Evolutionary conservation across 208 protist genomes (phyloP), one percentile per base, ranked within the genome.

Genomic region (Crithidia brevicula): DNA sequence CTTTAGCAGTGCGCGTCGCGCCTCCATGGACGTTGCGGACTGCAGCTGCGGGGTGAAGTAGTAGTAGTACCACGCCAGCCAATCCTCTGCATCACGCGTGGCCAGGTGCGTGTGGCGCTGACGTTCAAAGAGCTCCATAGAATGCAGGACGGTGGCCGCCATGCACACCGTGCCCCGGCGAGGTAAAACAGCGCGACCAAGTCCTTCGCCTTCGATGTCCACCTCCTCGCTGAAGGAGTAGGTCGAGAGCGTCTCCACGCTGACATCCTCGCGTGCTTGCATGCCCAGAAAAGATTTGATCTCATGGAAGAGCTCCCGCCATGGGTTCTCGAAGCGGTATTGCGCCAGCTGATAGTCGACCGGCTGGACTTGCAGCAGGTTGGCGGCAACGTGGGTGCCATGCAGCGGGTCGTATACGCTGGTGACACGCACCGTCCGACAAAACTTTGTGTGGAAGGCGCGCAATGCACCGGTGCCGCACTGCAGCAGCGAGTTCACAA

Each of bases 51-150:
- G 69, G 0, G 10, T 31, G 33, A 68, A 53, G 54, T 36, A 61
- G 51, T 61, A 75, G 60, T 63, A 80, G 66, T 76, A 78, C 71
- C 56, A 70, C 7, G 57, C 28, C 30, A 86, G 13, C 80, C 82
- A 92, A 23, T 36, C 34, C 59, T 79, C 57, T 10, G 74, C 67
- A 22, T 81, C 74, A 4, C 57, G 70, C 33, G 79, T 61, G n/a
- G 80, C 79, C 22, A 47, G 53, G 45, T 83, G 74, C n/a, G 71
- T 52, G 42, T 74, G 56, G 13, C 69, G 50, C 33, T 82, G 66
- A 6, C 86, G 79, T 67, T 85, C 82, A 54, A 88, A 92, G 28
- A 92, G 54, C 62, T 88, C 82, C 82, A 92, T 86, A 11, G 86
- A 88, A 52, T 88, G 80, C 33, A 92, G 67, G 31, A 88, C 5